phyloP scores from a whole-genome alignment of 2,329 filamentous ascomycete species.

The Cordyceps cicadae region DNA sequence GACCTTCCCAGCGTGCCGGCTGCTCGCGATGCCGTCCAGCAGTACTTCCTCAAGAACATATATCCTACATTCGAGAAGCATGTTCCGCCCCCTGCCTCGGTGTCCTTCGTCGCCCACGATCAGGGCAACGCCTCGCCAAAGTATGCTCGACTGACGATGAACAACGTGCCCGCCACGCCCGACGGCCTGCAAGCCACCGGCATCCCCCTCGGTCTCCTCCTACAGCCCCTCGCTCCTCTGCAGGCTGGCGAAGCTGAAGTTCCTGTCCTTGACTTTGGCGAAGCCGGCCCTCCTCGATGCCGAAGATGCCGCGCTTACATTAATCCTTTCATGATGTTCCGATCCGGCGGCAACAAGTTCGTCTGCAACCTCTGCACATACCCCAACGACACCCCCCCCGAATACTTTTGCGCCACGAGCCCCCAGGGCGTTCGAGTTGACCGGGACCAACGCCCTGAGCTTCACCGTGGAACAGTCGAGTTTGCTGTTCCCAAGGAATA shows the following conservation, averaged over 20 bases:
- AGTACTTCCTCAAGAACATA: slow-evolving; percentile 76
- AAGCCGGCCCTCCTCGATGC: slow-evolving; percentile 81
- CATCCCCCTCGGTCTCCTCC: slow-evolving; percentile 74
- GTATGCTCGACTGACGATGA: slow-evolving; percentile 82
- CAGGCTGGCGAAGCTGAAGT: slow-evolving; percentile 80
- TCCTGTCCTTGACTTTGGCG: slow-evolving; percentile 91
- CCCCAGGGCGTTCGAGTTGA: slow-evolving; percentile 82
- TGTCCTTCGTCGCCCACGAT: slow-evolving; percentile 88
- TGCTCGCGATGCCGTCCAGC: slow-evolving; percentile 73
- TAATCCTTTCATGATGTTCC: slow-evolving; percentile 98
- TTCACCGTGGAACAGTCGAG: slow-evolving; percentile 87
- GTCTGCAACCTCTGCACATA: slow-evolving; percentile 98
- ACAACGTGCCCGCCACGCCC: slow-evolving; percentile 77
- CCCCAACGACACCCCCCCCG: slow-evolving; percentile 83
- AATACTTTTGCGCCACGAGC: slow-evolving; percentile 90
- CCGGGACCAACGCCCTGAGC: slow-evolving; percentile 77
- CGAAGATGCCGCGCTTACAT: slow-evolving; percentile 91
- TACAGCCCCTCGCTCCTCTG: slow-evolving; percentile 79
- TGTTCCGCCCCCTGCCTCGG: slow-evolving; percentile 76
- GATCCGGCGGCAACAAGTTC: slow-evolving; percentile 87
- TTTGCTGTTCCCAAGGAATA: slow-evolving; percentile 98
- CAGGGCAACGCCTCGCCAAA: slow-evolving; percentile 96
- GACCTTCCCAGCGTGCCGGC: slow-evolving; percentile 86
- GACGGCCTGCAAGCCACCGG: slow-evolving; percentile 75
- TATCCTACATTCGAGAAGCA: slow-evolving; percentile 96